Conservation (phyloP, 1,284 basidiomycete genomes). For the Hymenochaete sp. region DNA sequence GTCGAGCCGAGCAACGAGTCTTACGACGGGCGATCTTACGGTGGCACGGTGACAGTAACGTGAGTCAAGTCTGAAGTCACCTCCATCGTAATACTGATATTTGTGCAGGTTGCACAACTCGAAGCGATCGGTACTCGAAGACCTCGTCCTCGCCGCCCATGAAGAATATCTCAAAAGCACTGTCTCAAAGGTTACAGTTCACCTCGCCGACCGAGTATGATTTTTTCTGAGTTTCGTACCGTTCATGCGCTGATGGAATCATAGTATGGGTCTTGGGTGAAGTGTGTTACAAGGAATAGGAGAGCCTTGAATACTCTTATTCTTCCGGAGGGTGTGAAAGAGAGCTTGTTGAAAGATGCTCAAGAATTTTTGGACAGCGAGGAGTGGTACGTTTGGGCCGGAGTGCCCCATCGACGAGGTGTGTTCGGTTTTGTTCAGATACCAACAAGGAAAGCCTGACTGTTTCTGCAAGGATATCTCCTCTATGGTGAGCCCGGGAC, state of each 20-base stretch:
- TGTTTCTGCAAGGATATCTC: conserved; percentile 31
- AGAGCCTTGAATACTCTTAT: conserved; percentile 44
- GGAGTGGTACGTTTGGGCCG: conserved; percentile 44
- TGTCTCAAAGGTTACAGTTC: conserved; percentile 13
- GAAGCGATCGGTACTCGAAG: conserved; percentile 10
- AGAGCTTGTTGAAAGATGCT: conserved; percentile 39
- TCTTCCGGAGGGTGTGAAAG: conserved; percentile 37
- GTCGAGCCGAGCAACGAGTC: conserved; percentile 1
- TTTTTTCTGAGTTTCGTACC: background rate
- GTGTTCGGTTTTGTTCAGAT: background rate
- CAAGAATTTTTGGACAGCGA: conserved; percentile 43
- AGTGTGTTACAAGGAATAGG: conserved; percentile 19
- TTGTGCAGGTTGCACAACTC: conserved; percentile 12
- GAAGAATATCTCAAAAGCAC: conserved; percentile 13
- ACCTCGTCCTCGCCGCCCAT: conserved; percentile 8
- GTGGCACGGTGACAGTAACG: conserved; percentile 11
- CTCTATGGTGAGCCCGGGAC: conserved; percentile 47
- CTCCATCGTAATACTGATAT: background rate
- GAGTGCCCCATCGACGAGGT: conserved; percentile 45
- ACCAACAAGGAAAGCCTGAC: background rate
- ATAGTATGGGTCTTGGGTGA: conserved; percentile 9
- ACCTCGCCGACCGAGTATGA: conserved; percentile 6
- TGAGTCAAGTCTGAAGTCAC: conserved; percentile 1
- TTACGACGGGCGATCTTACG: conserved; percentile 1
- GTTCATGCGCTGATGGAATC: background rate